Evolutionary conservation across 2,329 filamentous ascomycete species (phyloP).

Genomic region (Chrysoporthe puriensis): DNA sequence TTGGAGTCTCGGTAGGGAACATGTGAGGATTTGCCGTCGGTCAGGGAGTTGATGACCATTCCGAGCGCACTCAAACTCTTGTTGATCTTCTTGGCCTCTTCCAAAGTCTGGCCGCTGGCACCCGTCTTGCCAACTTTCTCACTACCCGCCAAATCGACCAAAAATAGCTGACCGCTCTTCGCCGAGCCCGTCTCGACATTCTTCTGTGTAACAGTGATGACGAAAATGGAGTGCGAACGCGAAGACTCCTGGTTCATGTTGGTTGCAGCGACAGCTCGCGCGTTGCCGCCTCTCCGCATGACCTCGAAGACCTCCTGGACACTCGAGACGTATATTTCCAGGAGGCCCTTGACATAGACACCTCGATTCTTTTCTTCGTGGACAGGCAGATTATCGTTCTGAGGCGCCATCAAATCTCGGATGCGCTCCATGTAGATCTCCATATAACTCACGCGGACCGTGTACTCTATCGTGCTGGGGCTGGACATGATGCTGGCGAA

Average conservation of each 20-base stretch:
- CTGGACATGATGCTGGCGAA: conserved; percentile 93
- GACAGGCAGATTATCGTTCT: conserved; percentile 95
- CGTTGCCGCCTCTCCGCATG: conserved; percentile 87
- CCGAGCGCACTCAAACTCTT: conserved; percentile 97
- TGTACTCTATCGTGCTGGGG: conserved; percentile 94
- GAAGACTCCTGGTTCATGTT: conserved; percentile 99
- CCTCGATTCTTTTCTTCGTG: conserved; percentile 97
- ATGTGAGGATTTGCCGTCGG: conserved; percentile 95
- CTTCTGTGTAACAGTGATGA: conserved; percentile 96
- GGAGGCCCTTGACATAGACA: conserved; percentile 92
- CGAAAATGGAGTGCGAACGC: conserved; percentile 96
- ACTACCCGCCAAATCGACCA: conserved; percentile 96
- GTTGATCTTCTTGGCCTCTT: conserved; percentile 99
- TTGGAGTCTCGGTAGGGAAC: conserved; percentile 98
- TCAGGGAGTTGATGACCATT: conserved; percentile 98
- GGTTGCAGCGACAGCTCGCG: conserved; percentile 90
- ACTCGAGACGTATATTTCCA: conserved; percentile 94
- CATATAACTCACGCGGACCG: conserved; percentile 98
- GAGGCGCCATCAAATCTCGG: conserved; percentile 86
- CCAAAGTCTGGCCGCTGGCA: conserved; percentile 92
- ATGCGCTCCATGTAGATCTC: conserved; percentile 99
- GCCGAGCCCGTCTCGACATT: conserved; percentile 95
- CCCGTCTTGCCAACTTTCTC: conserved; percentile 99
- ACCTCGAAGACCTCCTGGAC: conserved; percentile 97
- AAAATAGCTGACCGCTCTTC: conserved; percentile 94